These are phyloP conservation scores for Penicillium argentinense DNA, from an alignment of 495 filamentous ascomycete species.

Conservation along the genomic window DNA sequence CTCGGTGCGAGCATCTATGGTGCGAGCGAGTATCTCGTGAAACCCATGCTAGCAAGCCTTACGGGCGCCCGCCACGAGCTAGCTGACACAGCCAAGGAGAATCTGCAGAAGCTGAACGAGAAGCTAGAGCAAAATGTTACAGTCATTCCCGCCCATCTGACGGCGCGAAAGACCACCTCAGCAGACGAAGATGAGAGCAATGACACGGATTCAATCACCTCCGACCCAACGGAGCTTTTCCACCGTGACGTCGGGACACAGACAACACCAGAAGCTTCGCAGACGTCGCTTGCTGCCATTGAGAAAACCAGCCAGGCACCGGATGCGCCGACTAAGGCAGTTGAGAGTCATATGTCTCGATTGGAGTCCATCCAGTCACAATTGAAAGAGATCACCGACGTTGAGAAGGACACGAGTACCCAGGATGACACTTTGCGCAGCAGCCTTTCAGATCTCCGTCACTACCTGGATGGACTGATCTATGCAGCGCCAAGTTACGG, in stretches of 20 bases:
- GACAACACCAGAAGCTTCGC: constrained; percentile 59
- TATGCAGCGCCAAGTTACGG: constrained; percentile 39
- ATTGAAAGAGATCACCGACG: constrained; percentile 51
- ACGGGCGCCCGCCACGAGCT: constrained; percentile 80
- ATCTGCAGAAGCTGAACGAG: constrained; percentile 68
- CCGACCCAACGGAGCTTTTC: constrained; percentile 82
- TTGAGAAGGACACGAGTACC: constrained; percentile 44
- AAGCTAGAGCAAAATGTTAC: constrained; percentile 73
- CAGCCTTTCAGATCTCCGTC: constrained; percentile 46
- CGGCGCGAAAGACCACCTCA: constrained; percentile 19
- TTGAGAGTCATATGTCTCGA: constrained; percentile 39
- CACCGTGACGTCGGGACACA: constrained; percentile 88
- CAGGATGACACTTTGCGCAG: constrained; percentile 46
- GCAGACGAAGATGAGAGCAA: constrained; percentile 25
- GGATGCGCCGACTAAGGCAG: constrained; percentile 26
- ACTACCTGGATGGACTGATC: constrained; percentile 53
- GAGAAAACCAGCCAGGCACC: constrained; percentile 10
- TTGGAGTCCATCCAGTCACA: constrained; percentile 52
- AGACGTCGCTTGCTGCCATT: constrained; percentile 14
- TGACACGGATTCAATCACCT: constrained; percentile 48
- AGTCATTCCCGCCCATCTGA: constrained; percentile 50
- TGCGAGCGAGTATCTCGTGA: constrained; percentile 73
- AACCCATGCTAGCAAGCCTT: constrained; percentile 77
- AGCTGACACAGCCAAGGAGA: constrained; percentile 60
- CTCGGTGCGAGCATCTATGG: constrained; percentile 75